phyloP scores from a whole-genome alignment of 2,329 filamentous ascomycete species.

The Fusarium anguioides region DNA sequence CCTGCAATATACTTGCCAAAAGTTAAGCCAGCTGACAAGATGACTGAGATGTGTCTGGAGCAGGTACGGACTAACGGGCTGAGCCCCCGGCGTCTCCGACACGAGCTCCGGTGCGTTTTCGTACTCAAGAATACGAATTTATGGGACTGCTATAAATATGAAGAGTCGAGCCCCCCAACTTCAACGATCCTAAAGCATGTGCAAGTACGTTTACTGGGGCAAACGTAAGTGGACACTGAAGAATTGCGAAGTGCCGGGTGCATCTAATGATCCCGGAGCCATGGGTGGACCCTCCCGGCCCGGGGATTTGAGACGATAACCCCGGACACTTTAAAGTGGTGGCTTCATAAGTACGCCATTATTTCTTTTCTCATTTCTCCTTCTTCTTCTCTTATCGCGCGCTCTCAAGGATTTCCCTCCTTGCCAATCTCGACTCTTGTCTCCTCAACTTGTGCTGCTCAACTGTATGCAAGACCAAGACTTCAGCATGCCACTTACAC shows the following conservation, averaged over 20 bases:
- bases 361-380: slow-evolving; percentile 1
- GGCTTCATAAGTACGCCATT: slow-evolving; percentile 5
- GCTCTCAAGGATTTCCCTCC: background rate
- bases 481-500: slow-evolving; percentile 3
- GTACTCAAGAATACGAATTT: background rate
- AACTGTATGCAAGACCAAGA: background rate
- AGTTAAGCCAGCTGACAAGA: background rate
- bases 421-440: background rate
- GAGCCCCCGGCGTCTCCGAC: slow-evolving; percentile 3
- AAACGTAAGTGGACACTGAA: background rate
- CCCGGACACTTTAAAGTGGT: background rate
- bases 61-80: background rate
- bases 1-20: background rate
- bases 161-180: background rate
- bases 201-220: background rate
- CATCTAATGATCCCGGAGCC: background rate
- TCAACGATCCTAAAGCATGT: background rate
- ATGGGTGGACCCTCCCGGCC: background rate
- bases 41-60: background rate
- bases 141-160: background rate
- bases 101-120: background rate
- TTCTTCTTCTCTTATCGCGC: background rate
- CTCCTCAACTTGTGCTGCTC: background rate
- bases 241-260: background rate
- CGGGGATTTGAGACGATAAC: background rate